Conservation (phyloP, 2,329 filamentous ascomycete species). For the Rhynchosporium secalis region DNA sequence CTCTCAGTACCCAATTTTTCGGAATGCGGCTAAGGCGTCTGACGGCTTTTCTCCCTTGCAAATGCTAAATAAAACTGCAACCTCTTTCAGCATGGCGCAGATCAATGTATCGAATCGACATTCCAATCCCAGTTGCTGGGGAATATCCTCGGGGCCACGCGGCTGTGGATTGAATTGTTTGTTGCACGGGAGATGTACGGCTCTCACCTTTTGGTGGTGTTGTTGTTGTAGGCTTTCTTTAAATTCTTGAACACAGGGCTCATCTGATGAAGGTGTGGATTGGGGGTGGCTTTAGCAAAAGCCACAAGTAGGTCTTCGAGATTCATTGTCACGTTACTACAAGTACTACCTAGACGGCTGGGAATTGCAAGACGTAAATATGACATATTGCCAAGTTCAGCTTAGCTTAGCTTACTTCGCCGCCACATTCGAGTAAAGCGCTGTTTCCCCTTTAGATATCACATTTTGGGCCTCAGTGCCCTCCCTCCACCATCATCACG, state of each 20-base stretch:
- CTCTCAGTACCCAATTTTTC: background rate
- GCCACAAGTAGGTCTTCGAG: background rate
- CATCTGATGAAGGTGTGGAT: no score
- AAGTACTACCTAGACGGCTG: background rate
- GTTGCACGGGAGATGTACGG: constrained; percentile 3
- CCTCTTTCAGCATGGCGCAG: background rate
- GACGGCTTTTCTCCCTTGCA: background rate
- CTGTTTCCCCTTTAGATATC: background rate
- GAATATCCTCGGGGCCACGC: constrained; percentile 4
- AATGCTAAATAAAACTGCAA: background rate
- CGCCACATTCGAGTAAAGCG: background rate
- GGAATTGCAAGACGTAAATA: background rate
- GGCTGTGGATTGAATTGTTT: background rate
- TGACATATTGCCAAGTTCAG: background rate
- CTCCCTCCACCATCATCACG: background rate
- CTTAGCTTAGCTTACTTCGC: background rate
- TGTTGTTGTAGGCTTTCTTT: background rate
- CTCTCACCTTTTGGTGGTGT: background rate
- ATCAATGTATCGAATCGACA: constrained; percentile 1
- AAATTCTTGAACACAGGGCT: no score
- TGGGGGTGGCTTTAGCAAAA: background rate
- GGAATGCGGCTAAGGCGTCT: background rate
- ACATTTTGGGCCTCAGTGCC: background rate
- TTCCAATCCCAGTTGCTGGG: background rate
- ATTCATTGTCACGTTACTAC: constrained; percentile 1